A percentile compares a stretch with the other conserved stretches of the same genome.
Conservation (phyloP, 2,329 filamentous ascomycete genomes). For the Venturia effusa region DNA sequence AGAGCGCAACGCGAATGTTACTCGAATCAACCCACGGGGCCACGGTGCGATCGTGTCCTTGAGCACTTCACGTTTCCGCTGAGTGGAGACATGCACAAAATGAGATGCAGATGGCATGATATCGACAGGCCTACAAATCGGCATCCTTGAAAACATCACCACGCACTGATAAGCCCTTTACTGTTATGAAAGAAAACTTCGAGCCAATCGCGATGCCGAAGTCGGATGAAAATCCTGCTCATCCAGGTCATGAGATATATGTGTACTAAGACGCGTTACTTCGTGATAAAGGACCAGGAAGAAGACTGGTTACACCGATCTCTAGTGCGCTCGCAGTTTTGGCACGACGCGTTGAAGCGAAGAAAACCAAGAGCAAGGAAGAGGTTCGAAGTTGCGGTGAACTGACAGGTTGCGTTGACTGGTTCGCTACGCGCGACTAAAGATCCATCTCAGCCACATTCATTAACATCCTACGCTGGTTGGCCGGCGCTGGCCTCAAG, state of each 20-base stretch:
- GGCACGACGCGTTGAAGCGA: background rate
- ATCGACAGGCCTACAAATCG: background rate
- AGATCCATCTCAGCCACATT: background rate
- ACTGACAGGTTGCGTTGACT: background rate
- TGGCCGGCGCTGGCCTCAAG: background rate
- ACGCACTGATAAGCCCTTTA: background rate
- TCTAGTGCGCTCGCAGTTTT: background rate
- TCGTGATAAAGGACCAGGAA: background rate
- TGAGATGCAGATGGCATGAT: background rate
- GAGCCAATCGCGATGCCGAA: background rate
- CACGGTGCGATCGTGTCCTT: background rate
- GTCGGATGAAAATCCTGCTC: background rate
- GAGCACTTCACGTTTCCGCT: background rate
- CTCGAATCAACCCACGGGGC: background rate
- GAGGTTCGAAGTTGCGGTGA: conserved; percentile 1
- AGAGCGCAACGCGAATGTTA: background rate
- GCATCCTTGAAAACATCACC: background rate
- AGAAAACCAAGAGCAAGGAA: background rate
- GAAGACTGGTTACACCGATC: background rate
- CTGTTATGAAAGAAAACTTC: background rate
- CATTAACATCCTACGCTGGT: background rate
- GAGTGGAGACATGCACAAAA: background rate
- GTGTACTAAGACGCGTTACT: background rate
- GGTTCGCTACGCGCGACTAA: background rate
- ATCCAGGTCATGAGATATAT: background rate